phyloP scores from a whole-genome alignment of 1,139 yeast species.

The Saccharomyces hybrid region DNA sequence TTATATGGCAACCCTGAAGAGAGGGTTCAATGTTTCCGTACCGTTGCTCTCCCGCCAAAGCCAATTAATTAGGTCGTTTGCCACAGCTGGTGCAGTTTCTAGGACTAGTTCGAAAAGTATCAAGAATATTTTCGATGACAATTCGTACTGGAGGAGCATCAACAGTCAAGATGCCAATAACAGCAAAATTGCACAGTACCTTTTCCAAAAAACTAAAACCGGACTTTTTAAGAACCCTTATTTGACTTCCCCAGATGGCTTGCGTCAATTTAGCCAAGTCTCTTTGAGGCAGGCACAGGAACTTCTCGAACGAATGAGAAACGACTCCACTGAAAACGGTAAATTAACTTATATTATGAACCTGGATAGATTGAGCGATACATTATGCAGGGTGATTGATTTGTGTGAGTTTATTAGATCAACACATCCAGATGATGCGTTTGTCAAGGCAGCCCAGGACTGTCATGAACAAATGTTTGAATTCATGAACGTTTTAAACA shows the following conservation, averaged over 20 bases:
- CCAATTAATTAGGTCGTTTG: not conserved
- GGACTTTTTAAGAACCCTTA: conserved; percentile 75
- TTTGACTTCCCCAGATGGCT: conserved; percentile 61
- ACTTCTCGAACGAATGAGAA: conserved; percentile 49
- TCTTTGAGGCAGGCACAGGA: conserved; percentile 58
- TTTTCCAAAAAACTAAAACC: conserved; percentile 23
- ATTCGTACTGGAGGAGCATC: conserved; percentile 16
- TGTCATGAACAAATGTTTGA: conserved; percentile 88
- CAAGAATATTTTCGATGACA: conserved; percentile 18
- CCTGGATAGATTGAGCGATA: conserved; percentile 80
- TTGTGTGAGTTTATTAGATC: conserved; percentile 89
- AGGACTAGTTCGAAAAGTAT: not conserved
- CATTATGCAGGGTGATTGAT: conserved; percentile 86
- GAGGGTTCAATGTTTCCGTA: conserved; percentile 16
- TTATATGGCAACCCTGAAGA: conserved; percentile 5
- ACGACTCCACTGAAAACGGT: conserved; percentile 42
- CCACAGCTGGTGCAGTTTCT: not conserved
- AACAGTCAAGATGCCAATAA: conserved; percentile 7
- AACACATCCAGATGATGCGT: conserved; percentile 68
- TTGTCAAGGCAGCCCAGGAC: conserved; percentile 75
- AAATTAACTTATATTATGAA: conserved; percentile 50
- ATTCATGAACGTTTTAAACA: conserved; percentile 87
- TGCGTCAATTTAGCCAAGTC: conserved; percentile 55
- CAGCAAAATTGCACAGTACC: not conserved
- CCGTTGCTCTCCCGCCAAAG: not conserved